Conservation (phyloP, 352 stramenopile species). For the Phytophthora foliorum region DNA sequence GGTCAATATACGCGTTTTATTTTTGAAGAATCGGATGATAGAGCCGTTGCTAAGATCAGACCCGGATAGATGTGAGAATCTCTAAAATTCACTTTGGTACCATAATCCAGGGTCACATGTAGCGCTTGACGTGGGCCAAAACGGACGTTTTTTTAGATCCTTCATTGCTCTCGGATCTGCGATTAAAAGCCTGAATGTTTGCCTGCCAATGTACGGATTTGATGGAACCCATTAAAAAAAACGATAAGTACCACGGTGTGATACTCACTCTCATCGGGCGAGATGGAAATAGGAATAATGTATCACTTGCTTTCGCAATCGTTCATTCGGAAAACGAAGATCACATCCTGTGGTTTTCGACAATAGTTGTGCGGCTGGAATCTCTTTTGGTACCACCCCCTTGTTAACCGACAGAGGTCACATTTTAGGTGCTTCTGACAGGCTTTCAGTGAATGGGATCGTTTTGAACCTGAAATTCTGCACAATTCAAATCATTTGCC, state of each 20-base stretch:
- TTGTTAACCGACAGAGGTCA: neutral
- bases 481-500: neutral
- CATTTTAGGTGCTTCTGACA: neutral
- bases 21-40: too few relatives aligned
- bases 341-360: conserved; percentile 1
- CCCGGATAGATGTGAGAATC: too few relatives aligned
- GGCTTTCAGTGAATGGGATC: neutral
- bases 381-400: too few relatives aligned
- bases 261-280: neutral
- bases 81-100: too few relatives aligned
- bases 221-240: neutral
- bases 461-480: neutral
- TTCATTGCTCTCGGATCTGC: too few relatives aligned
- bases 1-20: too few relatives aligned
- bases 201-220: neutral
- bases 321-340: conserved; percentile 2
- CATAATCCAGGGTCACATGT: too few relatives aligned
- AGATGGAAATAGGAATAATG: neutral
- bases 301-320: neutral
- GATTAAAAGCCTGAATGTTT: too few relatives aligned
- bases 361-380: neutral
- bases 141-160: too few relatives aligned
- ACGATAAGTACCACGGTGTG: neutral
- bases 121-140: too few relatives aligned
- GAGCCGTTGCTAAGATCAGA: too few relatives aligned